Evolutionary conservation across 805 yeast species (phyloP), one percentile per base, ranked within the genome.

Genomic region (Candida orba): DNA sequence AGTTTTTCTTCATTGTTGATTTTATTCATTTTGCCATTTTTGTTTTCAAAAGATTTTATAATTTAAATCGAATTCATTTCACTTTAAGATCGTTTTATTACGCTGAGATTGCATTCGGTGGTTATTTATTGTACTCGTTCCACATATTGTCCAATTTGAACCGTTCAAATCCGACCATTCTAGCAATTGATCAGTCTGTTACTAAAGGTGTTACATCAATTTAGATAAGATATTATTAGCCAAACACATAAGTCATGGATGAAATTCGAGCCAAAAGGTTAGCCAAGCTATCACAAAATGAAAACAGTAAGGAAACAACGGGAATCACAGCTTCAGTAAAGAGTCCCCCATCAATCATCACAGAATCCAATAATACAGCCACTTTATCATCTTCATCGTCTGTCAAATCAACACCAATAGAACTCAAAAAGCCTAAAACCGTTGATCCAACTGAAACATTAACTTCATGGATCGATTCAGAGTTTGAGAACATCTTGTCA

Each of bases 201-300:
- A 4, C 13, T 29, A 7, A 14, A 29, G 31, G 31, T 29, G 30
- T 27, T n/a, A n/a, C n/a, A n/a, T n/a, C n/a, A n/a, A n/a, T n/a
- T n/a, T n/a, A n/a, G n/a, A n/a, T n/a, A 30, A 30, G 17, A 13
- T 8, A 30, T 6, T 13, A 27, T 5, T 30, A 14, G 8, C 6
- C 23, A 25, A 15, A 22, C 18, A 5, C 33, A 18, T 12, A 25
- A 8, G 43, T 40, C 6, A 52, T 55, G 54, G 60, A 55, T n/a
- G 59, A 56, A n/a, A 53, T 68, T 33, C 63, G 73, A 45, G 71
- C 70, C 9, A 67, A 65, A 48, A 49, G 62, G 36, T 46, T 57
- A 17, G 58, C 58, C 8, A 57, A 45, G 29, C 43, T 57, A 17
- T 43, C 45, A 3, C 38, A 13, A 12, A 23, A 31, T 24, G 24